A percentile compares a stretch with the other conserved stretches of the same genome.
These are phyloP conservation scores for Xylariaceae sp. DNA, from an alignment of 2,329 filamentous ascomycete species.

Conservation along the genomic window DNA sequence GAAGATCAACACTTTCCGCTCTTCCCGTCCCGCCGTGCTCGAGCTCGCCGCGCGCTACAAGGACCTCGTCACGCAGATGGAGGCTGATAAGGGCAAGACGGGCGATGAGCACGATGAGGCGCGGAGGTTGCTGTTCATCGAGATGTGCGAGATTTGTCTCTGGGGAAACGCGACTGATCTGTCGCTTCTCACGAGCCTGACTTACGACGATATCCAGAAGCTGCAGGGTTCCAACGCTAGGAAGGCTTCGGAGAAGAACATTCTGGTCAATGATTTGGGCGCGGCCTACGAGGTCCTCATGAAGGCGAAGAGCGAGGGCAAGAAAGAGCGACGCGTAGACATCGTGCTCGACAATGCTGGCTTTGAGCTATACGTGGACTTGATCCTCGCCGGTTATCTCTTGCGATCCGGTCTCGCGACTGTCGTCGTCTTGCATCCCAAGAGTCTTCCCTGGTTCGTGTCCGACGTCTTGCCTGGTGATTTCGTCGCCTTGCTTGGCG, in stretches of 20 bases:
- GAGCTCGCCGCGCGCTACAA: slow-evolving; percentile 77
- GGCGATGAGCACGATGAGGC: slow-evolving; percentile 54
- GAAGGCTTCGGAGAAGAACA: slow-evolving; percentile 84
- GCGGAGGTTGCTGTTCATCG: slow-evolving; percentile 73
- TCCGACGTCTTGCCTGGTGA: slow-evolving; percentile 87
- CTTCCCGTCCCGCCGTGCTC: slow-evolving; percentile 78
- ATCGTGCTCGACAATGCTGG: slow-evolving; percentile 96
- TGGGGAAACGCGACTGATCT: slow-evolving; percentile 98
- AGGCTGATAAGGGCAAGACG: slow-evolving; percentile 45
- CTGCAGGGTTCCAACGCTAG: slow-evolving; percentile 84
- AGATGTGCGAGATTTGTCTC: slow-evolving; percentile 94
- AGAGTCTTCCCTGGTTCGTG: slow-evolving; percentile 96
- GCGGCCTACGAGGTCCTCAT: slow-evolving; percentile 65
- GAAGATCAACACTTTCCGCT: slow-evolving; percentile 88
- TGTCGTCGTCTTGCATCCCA: slow-evolving; percentile 81
- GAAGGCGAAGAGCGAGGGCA: slow-evolving; percentile 57
- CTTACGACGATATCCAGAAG: slow-evolving; percentile 95
- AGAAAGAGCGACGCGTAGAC: slow-evolving; percentile 72
- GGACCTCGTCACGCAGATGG: slow-evolving; percentile 64
- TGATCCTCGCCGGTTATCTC: slow-evolving; percentile 86
- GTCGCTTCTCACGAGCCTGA: slow-evolving; percentile 81
- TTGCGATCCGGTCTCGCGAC: slow-evolving; percentile 81
- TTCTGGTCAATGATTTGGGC: slow-evolving; percentile 78
- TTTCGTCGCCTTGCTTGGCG: slow-evolving; percentile 75
- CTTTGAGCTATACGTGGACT: slow-evolving; percentile 93